Base-by-base conservation (phyloP, 768 basidiomycete species). In the Mycena alexandri region DNA sequence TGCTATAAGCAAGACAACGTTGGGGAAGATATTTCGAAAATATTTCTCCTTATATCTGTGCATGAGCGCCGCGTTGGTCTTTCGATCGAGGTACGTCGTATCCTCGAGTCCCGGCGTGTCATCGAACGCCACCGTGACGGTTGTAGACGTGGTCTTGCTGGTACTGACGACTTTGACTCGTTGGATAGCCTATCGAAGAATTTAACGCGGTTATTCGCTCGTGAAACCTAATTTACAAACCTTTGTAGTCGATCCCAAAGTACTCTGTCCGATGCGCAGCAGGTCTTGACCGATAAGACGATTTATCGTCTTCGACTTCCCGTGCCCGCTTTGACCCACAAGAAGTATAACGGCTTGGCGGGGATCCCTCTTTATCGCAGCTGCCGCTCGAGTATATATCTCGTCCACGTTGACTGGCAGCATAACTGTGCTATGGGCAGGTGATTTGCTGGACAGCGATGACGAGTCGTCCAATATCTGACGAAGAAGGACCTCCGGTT, bases 291-390 rank as follows among this genome's bases (percentile, higher is more conserved):
- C 29, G 29, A 29, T 29, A 6, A 29, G 29, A 29, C 29, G 29
- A 57, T 57, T 57, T 41, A 57, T 57, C 17, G 56, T 61, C 24
- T 61, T 61, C 16, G 60, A 61, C 42, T 61, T 61, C 19, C 60
- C 60, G 34, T 61, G 60, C 38, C 48, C 50, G 25, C 38, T 61
- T 43, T 61, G 50, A 22, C 60, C 60, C 21, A 61, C 60, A 34
- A 29, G 29, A 29, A 29, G 29, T 3, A 29, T 29, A 29, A 29
- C 29, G 29, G 29, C 29, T 29, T 29, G 29, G 29, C 29, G 29
- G 36, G 60, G 34, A 61, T 61, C 22, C 42, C 60, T 41, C 48
- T 51, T 51, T 47, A 41, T 51, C 17, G n/a, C 21, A 36, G 16
- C 34, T 41, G 58, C 58, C 21, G 47, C 47, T 60, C 24, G 46